Percentiles rank a stretch among this genome's conserved stretches.
phyloP scores from a whole-genome alignment of 2,329 filamentous ascomycete genomes.

The Pestalotiopsis sp. region DNA sequence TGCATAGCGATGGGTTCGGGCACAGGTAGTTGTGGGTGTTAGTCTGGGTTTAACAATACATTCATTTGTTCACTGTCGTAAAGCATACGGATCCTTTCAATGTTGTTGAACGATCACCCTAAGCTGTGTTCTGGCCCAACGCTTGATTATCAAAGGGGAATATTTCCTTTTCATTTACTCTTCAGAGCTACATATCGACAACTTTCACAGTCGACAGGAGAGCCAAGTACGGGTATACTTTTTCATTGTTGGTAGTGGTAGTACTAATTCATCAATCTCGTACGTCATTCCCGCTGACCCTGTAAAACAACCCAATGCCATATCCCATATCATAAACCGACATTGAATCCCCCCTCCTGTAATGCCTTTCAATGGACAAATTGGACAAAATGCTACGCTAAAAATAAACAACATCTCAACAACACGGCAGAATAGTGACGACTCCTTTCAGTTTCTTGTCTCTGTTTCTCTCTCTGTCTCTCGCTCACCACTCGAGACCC shows the following conservation, averaged over 20 bases:
- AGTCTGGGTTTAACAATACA: not conserved
- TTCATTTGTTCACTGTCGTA: not conserved
- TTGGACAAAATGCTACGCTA: not conserved
- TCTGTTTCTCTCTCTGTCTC: not conserved
- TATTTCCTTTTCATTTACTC: no score
- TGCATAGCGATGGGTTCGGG: not conserved
- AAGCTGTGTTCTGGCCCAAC: no score
- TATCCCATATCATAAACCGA: not conserved
- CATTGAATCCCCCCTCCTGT: not conserved
- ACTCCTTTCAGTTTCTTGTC: not conserved
- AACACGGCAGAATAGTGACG: not conserved
- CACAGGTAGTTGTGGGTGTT: not conserved
- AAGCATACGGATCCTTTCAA: no score
- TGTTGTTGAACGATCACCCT: no score
- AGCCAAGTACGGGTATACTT: not conserved
- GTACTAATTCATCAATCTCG: not conserved
- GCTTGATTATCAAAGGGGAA: no score
- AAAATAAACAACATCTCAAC: not conserved
- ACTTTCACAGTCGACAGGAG: no score
- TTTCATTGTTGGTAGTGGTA: not conserved
- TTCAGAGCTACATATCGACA: no score
- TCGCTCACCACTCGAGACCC: constrained; percentile 2
- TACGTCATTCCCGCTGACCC: not conserved
- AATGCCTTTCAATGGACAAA: not conserved
- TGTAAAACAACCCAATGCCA: not conserved